Percentiles rank a stretch among this genome's conserved stretches.
Evolutionary conservation across 148 eudicot species (phyloP).

Genomic region (Rheum nobile): DNA sequence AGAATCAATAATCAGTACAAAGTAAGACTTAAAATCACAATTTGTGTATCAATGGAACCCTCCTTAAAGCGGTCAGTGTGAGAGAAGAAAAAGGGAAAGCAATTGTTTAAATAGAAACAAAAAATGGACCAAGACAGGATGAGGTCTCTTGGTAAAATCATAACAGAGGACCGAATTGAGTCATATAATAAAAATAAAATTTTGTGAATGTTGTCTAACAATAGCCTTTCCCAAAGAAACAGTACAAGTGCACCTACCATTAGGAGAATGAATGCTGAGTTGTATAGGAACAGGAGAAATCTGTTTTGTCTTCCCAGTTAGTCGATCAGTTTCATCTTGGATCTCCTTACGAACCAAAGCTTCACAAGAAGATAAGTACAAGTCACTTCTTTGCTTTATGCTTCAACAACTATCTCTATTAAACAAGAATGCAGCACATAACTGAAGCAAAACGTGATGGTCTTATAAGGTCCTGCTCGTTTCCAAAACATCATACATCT

Average conservation of each 20-base stretch:
- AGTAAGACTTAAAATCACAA: background rate
- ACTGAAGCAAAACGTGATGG: background rate
- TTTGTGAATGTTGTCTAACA: background rate
- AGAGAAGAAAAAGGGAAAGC: background rate
- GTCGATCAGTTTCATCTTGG: conserved; percentile 89
- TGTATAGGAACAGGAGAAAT: conserved; percentile 97
- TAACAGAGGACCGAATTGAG: background rate
- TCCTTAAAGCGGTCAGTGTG: background rate
- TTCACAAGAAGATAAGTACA: conserved; percentile 16
- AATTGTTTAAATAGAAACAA: background rate
- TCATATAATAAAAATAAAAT: background rate
- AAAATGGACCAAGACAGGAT: background rate
- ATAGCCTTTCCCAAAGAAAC: background rate
- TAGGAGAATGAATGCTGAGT: conserved; percentile 87
- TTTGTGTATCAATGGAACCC: background rate
- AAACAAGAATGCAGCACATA: background rate
- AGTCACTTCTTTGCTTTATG: background rate
- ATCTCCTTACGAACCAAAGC: conserved; percentile 87
- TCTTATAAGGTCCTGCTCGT: background rate
- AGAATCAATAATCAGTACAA: background rate
- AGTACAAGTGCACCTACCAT: conserved; percentile 22
- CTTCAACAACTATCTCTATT: background rate
- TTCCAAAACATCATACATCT: background rate
- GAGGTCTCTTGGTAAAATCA: background rate
- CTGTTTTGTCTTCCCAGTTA: conserved; percentile 77